Conservation (phyloP, 768 basidiomycete genomes). For the Serendipita sp. region DNA sequence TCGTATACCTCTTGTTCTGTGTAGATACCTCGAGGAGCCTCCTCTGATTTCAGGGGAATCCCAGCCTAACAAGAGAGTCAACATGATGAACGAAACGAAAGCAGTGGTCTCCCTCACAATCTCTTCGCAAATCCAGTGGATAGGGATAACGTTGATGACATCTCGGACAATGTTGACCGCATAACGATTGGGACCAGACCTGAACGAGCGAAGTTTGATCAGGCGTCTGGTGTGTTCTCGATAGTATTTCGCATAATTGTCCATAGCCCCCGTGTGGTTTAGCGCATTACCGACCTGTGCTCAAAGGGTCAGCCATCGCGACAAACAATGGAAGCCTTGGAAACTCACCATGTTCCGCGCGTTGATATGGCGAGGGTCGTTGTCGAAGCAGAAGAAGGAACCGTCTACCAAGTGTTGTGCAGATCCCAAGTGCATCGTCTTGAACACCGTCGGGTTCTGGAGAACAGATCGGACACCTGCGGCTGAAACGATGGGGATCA, state of each 20-base stretch:
- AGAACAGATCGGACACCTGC: constrained; percentile 10
- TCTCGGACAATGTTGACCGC: constrained; percentile 47
- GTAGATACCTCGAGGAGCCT: constrained; percentile 37
- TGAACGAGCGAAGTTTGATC: constrained; percentile 9
- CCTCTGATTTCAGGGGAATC: constrained; percentile 45
- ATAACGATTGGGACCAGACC: constrained; percentile 14
- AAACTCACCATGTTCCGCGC: constrained; percentile 15
- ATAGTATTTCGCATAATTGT: constrained; percentile 15
- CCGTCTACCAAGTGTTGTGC: constrained; percentile 18
- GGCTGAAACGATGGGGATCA: constrained; percentile 8
- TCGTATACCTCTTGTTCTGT: constrained; percentile 44
- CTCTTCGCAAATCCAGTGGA: constrained; percentile 42
- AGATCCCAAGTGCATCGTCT: constrained; percentile 20
- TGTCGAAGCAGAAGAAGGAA: constrained; percentile 26
- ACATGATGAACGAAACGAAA: not conserved
- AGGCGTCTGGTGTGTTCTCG: constrained; percentile 16
- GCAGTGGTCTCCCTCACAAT: constrained; percentile 26
- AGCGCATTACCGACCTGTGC: constrained; percentile 10
- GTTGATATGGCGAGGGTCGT: constrained; percentile 19
- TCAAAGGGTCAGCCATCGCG: not conserved
- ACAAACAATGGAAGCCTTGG: not conserved
- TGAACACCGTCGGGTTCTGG: constrained; percentile 22
- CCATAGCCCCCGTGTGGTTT: constrained; percentile 7
- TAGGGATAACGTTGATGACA: constrained; percentile 45
- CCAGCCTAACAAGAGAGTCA: constrained; percentile 35